Evolutionary conservation across 2,329 filamentous ascomycete species (phyloP).

Genomic region (Aspergillus sp.): DNA sequence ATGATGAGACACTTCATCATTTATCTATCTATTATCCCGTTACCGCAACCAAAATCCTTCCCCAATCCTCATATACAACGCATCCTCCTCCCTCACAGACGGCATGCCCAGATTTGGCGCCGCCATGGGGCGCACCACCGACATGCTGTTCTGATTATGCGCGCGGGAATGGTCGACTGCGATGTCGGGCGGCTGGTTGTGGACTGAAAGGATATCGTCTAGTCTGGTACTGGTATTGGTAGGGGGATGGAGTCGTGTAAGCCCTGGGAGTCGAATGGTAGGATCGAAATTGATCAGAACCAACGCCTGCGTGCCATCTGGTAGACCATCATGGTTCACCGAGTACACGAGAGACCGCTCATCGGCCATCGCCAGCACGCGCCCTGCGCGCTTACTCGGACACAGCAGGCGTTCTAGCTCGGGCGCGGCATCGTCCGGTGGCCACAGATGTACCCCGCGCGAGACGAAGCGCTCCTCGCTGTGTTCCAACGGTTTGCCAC

Average conservation of each 20-base stretch:
- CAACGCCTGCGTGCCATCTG: constrained; percentile 21
- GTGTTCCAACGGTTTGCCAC: constrained; percentile 20
- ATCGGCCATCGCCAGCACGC: constrained; percentile 29
- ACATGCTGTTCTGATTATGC: constrained; percentile 7
- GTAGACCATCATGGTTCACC: constrained; percentile 19
- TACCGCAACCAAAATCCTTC: constrained; percentile 22
- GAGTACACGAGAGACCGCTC: constrained; percentile 36
- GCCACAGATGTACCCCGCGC: constrained; percentile 37
- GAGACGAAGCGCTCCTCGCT: constrained; percentile 34
- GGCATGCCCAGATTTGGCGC: constrained; percentile 11
- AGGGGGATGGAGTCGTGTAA: constrained; percentile 5
- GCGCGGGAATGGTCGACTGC: constrained; percentile 8
- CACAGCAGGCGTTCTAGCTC: constrained; percentile 34
- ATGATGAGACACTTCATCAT: no score
- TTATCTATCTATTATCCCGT: no score
- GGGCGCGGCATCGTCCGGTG: constrained; percentile 29
- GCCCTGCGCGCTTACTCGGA: constrained; percentile 25
- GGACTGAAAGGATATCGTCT: not conserved
- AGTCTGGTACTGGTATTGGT: not conserved
- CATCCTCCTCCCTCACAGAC: constrained; percentile 20
- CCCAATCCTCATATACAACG: constrained; percentile 20
- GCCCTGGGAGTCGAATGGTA: constrained; percentile 20
- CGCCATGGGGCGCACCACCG: not conserved
- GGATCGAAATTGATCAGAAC: constrained; percentile 36
- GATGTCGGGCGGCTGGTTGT: constrained; percentile 4